Percentiles rank a stretch among this genome's conserved stretches.
phyloP scores from a whole-genome alignment of 805 yeast genomes.

The Hanseniaspora nectarophila region DNA sequence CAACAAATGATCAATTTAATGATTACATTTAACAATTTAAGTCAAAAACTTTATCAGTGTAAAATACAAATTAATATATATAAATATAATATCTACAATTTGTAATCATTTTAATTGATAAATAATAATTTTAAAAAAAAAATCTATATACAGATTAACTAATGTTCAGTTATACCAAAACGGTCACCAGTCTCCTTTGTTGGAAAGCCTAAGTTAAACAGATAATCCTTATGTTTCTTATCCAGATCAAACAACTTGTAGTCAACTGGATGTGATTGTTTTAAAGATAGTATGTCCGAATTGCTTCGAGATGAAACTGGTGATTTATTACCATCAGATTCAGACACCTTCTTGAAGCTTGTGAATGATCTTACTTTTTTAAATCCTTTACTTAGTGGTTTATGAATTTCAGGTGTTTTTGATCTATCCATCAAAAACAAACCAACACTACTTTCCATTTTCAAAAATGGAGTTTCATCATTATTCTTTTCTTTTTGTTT shows the following conservation, averaged over 20 bases:
- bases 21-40: no score
- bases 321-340: not conserved
- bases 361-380: not conserved
- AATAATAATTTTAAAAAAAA: not conserved
- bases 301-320: not conserved
- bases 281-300: not conserved
- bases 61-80: no score
- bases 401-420: not conserved
- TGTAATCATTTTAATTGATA: no score
- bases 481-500: not conserved
- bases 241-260: not conserved
- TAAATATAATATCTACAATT: no score
- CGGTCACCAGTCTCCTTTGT: not conserved
- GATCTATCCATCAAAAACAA: not conserved
- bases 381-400: not conserved
- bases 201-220: not conserved
- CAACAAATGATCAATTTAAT: no score
- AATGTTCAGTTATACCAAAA: not conserved
- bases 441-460: slow-evolving; percentile 9
- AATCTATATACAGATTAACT: not conserved
- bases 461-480: slow-evolving; percentile 8
- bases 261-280: not conserved
- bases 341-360: not conserved
- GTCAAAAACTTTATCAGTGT: no score
- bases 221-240: not conserved